phyloP scores from a whole-genome alignment of 2,329 filamentous ascomycete species.

The Bertia moriformis region DNA sequence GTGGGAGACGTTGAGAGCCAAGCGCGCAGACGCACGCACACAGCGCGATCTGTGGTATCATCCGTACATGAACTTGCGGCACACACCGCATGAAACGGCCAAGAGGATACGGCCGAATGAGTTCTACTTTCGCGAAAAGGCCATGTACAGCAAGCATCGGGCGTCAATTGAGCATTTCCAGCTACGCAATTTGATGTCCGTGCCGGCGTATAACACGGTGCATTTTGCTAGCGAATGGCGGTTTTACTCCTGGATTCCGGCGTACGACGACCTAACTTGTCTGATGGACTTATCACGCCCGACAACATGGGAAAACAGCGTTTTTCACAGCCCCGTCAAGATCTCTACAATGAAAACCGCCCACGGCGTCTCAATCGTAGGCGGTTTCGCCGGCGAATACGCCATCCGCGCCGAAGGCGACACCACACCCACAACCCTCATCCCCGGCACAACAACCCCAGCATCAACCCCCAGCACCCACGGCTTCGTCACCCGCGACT shows the following conservation, averaged over 20 bases:
- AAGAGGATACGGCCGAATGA: conserved; percentile 20
- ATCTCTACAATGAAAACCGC: conserved; percentile 36
- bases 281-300: conserved; percentile 12
- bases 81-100: conserved; percentile 4
- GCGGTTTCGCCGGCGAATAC: conserved; percentile 42
- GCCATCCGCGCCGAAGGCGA: conserved; percentile 24
- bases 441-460: conserved; percentile 30
- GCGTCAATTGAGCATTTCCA: conserved; percentile 41
- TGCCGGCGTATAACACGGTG: conserved; percentile 35
- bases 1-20: conserved; percentile 17
- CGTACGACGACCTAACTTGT: conserved; percentile 12
- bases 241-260: conserved; percentile 31
- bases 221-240: conserved; percentile 32
- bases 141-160: conserved; percentile 30
- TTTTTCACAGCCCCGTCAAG: conserved; percentile 19
- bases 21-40: conserved; percentile 16
- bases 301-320: conserved; percentile 12
- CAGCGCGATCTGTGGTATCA: conserved; percentile 22
- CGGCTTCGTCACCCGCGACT: conserved; percentile 27
- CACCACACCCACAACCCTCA: conserved; percentile 16
- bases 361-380: conserved; percentile 32
- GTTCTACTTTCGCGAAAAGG: conserved; percentile 27
- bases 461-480: conserved; percentile 16
- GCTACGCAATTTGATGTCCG: conserved; percentile 39
- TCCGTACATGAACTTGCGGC: not conserved